Conservation (phyloP, 2,329 filamentous ascomycete species). For the Nemania bipapillata region DNA sequence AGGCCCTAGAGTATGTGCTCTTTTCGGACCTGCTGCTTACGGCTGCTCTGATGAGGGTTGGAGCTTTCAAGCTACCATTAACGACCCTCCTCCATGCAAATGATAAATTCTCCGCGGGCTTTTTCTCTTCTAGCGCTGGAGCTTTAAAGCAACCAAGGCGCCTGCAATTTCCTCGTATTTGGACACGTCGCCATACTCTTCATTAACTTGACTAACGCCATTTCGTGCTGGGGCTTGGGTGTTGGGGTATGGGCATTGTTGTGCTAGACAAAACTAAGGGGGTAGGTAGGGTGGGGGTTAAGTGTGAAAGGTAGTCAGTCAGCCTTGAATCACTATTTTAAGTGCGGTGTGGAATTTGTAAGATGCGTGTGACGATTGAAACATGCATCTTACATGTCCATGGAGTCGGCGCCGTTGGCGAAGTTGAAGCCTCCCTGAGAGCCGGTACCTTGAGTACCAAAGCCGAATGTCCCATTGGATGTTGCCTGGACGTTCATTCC, state of each 20-base stretch:
- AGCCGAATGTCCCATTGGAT: constrained; percentile 81
- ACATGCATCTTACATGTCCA: constrained; percentile 67
- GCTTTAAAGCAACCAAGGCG: constrained; percentile 73
- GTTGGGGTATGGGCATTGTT: constrained; percentile 44
- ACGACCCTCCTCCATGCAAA: constrained; percentile 55
- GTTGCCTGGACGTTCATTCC: constrained; percentile 75
- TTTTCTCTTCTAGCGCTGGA: constrained; percentile 63
- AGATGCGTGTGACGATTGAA: constrained; percentile 9
- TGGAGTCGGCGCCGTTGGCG: constrained; percentile 74
- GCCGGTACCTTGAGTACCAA: constrained; percentile 65
- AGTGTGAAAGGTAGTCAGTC: constrained; percentile 34
- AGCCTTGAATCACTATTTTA: constrained; percentile 14
- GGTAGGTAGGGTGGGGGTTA: constrained; percentile 38
- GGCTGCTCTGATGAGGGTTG: constrained; percentile 54
- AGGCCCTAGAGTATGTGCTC: constrained; percentile 7
- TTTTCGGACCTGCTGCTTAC: constrained; percentile 24
- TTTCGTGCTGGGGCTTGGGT: constrained; percentile 48
- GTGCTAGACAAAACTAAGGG: constrained; percentile 50
- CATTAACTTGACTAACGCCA: constrained; percentile 50
- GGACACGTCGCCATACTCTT: constrained; percentile 52
- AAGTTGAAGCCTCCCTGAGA: constrained; percentile 88
- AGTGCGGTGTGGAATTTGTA: constrained; percentile 5
- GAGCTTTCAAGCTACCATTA: constrained; percentile 63
- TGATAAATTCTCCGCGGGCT: constrained; percentile 47
- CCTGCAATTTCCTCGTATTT: constrained; percentile 53